Percentiles rank a stretch among this genome's conserved stretches.
These are phyloP conservation scores for Tetrapisispora fleetii DNA, from an alignment of 805 yeast genomes.

Conservation along the genomic window DNA sequence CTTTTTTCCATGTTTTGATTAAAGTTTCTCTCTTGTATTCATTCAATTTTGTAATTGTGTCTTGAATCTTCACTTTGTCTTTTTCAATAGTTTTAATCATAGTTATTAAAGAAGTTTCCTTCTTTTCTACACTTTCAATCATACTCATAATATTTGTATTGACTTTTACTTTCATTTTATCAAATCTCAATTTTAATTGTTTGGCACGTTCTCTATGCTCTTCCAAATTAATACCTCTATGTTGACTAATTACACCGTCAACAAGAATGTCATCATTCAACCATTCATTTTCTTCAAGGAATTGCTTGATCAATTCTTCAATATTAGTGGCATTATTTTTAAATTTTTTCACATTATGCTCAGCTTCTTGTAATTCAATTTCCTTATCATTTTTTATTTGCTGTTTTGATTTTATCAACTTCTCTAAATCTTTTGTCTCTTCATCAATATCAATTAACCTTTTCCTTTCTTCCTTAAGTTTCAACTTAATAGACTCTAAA, in stretches of 20 bases:
- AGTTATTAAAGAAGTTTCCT: conserved; percentile 61
- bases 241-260: conserved; percentile 46
- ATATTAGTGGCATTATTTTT: conserved; percentile 31
- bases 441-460: conserved; percentile 61
- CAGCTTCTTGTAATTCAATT: conserved; percentile 42
- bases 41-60: conserved; percentile 73
- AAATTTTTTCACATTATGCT: conserved; percentile 46
- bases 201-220: conserved; percentile 50
- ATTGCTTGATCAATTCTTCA: conserved; percentile 33
- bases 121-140: conserved; percentile 86
- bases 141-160: conserved; percentile 80
- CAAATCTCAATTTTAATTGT: conserved; percentile 48
- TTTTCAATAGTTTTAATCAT: conserved; percentile 83
- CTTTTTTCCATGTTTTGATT: conserved; percentile 76
- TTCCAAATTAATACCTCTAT: conserved; percentile 52
- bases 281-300: conserved; percentile 61
- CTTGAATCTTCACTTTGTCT: conserved; percentile 82
- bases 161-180: conserved; percentile 69
- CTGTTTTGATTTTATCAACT: conserved; percentile 35
- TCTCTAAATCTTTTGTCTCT: conserved; percentile 55
- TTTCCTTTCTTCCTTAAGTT: conserved; percentile 36
- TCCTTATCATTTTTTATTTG: conserved; percentile 36
- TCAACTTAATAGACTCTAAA: conserved; percentile 20
- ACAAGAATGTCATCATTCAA: conserved; percentile 54
- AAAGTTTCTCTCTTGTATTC: conserved; percentile 78